Evolutionary conservation across 2,329 filamentous ascomycete species (phyloP), one percentile per base, ranked within the genome.

Genomic region (Macrophomina phaseolina): DNA sequence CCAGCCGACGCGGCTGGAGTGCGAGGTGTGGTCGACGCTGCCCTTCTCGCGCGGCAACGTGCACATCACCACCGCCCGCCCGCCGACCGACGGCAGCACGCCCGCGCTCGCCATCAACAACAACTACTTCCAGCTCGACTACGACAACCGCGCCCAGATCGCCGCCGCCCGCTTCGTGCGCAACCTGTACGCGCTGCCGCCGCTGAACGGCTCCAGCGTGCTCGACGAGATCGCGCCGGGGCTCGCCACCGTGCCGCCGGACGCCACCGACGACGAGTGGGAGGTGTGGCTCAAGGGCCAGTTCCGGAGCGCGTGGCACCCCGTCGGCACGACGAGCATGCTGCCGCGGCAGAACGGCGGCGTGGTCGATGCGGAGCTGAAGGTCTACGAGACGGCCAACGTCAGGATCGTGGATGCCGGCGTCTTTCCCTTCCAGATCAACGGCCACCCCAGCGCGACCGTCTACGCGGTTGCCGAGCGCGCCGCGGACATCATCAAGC

Each of bases 111-210:
- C 23, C 48, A 81, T 84, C 64, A 80, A 84, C 69, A 77, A 79
- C 0, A 75, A 74, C 12, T 83, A 81, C 55, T 73, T 83, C 52
- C 74, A 73, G 5, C 79, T 81, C 4, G 82, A 84, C 67, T 66
- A 81, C 11, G 78, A 82, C 48, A 67, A 84, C 12, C 73, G 78
- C 3, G 77, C 79, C 0, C 75, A 78, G 40, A 45, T 60, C 8
- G 71, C 75, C 23, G 52, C 71, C 14, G 68, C 78, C 9, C 75
- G 77, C 36, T 77, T 74, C 46, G 68, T 79, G 12, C 75, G 74
- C 3, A 76, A 67, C 9, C 71, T 77, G 63, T 76, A 74, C 7
- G 66, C 67, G 6, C 36, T 69, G 70, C 76, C 48, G 48, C 48
- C 48, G 48, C 48, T 51, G 18, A 51, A 51, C 18, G 48, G 23